Base-by-base conservation (phyloP, 176 grass and related monocot species). In the Avena sativa region DNA sequence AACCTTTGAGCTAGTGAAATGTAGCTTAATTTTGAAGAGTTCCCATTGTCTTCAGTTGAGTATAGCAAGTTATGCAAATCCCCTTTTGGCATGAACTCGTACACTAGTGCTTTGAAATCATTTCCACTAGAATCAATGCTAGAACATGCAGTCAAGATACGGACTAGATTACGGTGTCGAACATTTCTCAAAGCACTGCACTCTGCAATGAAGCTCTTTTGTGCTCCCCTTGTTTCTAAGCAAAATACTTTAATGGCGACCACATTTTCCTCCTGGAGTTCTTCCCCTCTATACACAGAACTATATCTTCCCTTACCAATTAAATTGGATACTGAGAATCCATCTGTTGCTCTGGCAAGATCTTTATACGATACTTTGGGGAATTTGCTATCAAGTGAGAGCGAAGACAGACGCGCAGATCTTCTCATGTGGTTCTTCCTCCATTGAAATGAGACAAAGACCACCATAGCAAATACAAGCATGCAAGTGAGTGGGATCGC, bases 51-150 rank as follows among this genome's bases (percentile, higher is more conserved):
- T 59, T 43, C 16, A 13, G 23, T 50, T 3, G 73, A 78, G 51
- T 88, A 78, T 0, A 88, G n/a, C 4, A 88, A 69, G 1, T 25
- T 58, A 88, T 83, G 38, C 12, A 78, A 49, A 64, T 88, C 86
- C 0, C 86, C 86, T 78, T 14, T 19, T 69, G 38, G 36, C 86
- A 83, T 88, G 51, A 78, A 83, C 25, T 88, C 26, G 19, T 88
- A 88, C 16, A 83, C 61, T 8, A 88, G 4, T 6, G 86, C 86
- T 6, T 88, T 88, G 23, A 83, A 88, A 49, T 78, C 60, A 83
- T 83, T 78, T 34, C 52, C 25, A 8, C 13, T 23, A 5, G 62
- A 47, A 36, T 83, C 79, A 4, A 58, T 58, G 20, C 32, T 48
- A 12, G 79, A 87, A n/a, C 71, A 87, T 47, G 86, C 58, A 56